Evolutionary conservation across 805 yeast genomes (phyloP).

Genomic region (Priceomyces carsonii): DNA sequence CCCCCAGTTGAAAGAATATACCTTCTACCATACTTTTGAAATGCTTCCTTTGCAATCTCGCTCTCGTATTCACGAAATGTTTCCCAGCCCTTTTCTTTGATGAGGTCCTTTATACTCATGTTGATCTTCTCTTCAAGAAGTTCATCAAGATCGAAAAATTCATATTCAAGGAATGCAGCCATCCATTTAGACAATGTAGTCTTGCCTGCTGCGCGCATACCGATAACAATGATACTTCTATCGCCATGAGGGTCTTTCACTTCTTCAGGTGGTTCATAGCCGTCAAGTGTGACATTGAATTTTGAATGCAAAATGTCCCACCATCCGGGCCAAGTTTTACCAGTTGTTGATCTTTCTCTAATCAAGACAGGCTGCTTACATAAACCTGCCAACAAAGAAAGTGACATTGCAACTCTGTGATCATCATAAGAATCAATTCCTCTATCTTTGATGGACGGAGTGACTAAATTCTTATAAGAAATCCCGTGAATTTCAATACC

Average conservation of each 20-base stretch:
- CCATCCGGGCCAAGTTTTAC: conserved; percentile 99
- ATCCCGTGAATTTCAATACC: conserved; percentile 88
- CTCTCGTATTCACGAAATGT: conserved; percentile 72
- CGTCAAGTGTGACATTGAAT: conserved; percentile 67
- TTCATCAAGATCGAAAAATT: conserved; percentile 74
- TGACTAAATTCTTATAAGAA: conserved; percentile 46
- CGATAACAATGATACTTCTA: conserved; percentile 75
- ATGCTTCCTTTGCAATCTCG: conserved; percentile 50
- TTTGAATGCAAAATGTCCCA: conserved; percentile 86
- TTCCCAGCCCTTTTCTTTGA: conserved; percentile 81
- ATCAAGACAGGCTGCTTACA: conserved; percentile 64
- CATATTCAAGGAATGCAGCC: conserved; percentile 65
- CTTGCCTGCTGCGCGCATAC: conserved; percentile 99
- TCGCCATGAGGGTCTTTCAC: conserved; percentile 36
- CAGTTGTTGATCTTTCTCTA: conserved; percentile 88
- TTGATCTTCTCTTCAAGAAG: conserved; percentile 59
- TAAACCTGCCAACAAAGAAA: conserved; percentile 82
- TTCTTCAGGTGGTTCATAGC: conserved; percentile 54
- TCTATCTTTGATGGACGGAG: conserved; percentile 50
- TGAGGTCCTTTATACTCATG: conserved; percentile 57
- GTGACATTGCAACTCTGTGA: conserved; percentile 97
- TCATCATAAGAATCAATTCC: conserved; percentile 87
- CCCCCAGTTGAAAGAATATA: conserved; percentile 93
- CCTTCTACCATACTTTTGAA: conserved; percentile 44
- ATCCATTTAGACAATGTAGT: conserved; percentile 82